These are phyloP conservation scores for Ophiostoma australiae DNA, from an alignment of 2,329 filamentous ascomycete genomes.

Conservation along the genomic window DNA sequence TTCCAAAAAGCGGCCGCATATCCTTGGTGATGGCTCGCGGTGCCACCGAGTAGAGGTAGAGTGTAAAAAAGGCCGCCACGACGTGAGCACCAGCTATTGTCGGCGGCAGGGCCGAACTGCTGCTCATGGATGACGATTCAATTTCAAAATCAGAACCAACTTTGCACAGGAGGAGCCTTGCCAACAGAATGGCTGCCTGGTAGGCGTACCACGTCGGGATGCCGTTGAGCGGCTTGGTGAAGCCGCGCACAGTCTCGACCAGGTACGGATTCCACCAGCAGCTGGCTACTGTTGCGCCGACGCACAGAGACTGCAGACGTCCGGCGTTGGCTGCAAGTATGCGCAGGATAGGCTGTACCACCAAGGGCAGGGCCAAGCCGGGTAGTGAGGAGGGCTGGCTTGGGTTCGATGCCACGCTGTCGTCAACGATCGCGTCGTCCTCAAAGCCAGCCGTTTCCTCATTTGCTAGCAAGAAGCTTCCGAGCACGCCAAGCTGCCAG, in stretches of 20 bases:
- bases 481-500: conserved; percentile 42
- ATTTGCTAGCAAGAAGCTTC: not conserved
- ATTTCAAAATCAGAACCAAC: conserved; percentile 58
- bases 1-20: conserved; percentile 50
- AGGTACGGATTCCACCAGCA: conserved; percentile 67
- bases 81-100: conserved; percentile 50
- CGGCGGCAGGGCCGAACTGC: conserved; percentile 35
- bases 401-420: not conserved
- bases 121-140: conserved; percentile 49
- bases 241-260: conserved; percentile 55
- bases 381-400: not conserved
- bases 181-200: conserved; percentile 54
- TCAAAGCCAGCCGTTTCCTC: not conserved
- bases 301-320: conserved; percentile 21
- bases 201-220: conserved; percentile 62
- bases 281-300: conserved; percentile 34
- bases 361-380: conserved; percentile 13
- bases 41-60: conserved; percentile 47
- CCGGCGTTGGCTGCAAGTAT: conserved; percentile 38
- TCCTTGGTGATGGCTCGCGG: conserved; percentile 50
- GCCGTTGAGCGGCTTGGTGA: conserved; percentile 54
- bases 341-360: conserved; percentile 37
- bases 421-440: conserved; percentile 33
- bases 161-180: conserved; percentile 49
- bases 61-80: conserved; percentile 49